Evolutionary conservation across 192 early-diverging fungal species (phyloP), one percentile per base, ranked within the genome.

Genomic region (Coemansia sp.): DNA sequence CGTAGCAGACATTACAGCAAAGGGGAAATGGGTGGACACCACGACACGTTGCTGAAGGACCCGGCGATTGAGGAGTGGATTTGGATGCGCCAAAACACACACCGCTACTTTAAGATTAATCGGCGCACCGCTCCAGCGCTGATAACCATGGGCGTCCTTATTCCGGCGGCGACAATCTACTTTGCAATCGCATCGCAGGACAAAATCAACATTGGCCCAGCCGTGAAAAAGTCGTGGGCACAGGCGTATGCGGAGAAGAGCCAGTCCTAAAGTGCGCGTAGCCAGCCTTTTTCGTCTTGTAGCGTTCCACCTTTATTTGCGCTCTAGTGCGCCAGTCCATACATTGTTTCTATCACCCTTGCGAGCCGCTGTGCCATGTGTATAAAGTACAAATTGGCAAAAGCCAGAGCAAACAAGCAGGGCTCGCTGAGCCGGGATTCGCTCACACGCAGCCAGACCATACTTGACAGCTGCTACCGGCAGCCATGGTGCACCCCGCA

Each of bases 51-150:
- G 43, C 55, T 78, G 30, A 78, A 72, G 51, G 75, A 78, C 41
- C 75, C 75, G 14, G 75, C 75, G 2, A 78, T 78, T 45, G 75
- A 78, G 62, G 68, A 72, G 32, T 78, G 75, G 75, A 43, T 68
- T 25, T 78, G 69, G 68, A 72, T 78, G 75, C 69, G 75, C 51
- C 60, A 70, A 25, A 78, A 70, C 53, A 72, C 75, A 0, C 60
- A 78, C 37, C 50, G 61, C 43, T 72, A 78, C 75, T 78, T 78
- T 58, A 77, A 70, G 46, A 59, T 77, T 32, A 77, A 65, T 56
- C 33, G 63, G 15, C 62, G 56, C 61, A 77, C 73, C 0, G 63
- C 73, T 30, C 73, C 73, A 2, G 53, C 63, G 1, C 59, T 77
- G 45, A 11, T 77, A 22, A 40, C 43, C n/a, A 55, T 77, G 67